Evolutionary conservation across 2,329 filamentous ascomycete genomes (phyloP), one percentile per base, ranked within the genome.

Genomic region (Colletotrichum acutatum): DNA sequence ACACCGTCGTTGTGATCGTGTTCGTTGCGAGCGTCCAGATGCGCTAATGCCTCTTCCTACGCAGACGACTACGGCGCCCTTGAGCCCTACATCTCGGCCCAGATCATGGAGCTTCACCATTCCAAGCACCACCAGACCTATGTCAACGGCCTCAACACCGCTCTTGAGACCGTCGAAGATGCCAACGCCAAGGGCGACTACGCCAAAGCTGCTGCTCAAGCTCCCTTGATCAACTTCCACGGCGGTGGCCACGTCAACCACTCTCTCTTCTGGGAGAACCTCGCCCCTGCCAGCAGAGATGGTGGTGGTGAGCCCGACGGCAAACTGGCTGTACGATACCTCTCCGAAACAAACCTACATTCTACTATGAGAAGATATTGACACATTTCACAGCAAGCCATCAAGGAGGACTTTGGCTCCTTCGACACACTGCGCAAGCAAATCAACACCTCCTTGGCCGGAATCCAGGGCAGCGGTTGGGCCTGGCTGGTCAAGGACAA

Each of bases 81-180:
- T 79, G 97, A 99, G 87, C 90, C 90, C 63, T 81, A 88, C 80
- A 91, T 98, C 86, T 95, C 93, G 61, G 93, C 93, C 83, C 91
- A 97, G 86, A 98, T 98, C 87, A 98, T 98, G 95, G 94, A 97
- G 87, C 90, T 97, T 58, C 95, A 98, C 89, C 94, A 98, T 90
- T 92, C 90, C 86, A 96, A 95, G 85, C 95, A 98, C 89, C 95
- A 98, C 88, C 92, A 96, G 85, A 95, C 95, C 80, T 98, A 98
- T 83, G 94, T 98, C 78, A 97, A 92, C 84, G 93, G 92, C 82
- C 94, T 94, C 87, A 98, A 98, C 87, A 89, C 92, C 74, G 92
- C 94, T 71, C 86, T 91, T 77, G 91, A 95, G 84, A 91, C 95
- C 81, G 84, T 94, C 63, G 90, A 88, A 49, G 85, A 87, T 72